Evolutionary conservation across 2,329 filamentous ascomycete species (phyloP).

Genomic region (Fusarium proliferatum): DNA sequence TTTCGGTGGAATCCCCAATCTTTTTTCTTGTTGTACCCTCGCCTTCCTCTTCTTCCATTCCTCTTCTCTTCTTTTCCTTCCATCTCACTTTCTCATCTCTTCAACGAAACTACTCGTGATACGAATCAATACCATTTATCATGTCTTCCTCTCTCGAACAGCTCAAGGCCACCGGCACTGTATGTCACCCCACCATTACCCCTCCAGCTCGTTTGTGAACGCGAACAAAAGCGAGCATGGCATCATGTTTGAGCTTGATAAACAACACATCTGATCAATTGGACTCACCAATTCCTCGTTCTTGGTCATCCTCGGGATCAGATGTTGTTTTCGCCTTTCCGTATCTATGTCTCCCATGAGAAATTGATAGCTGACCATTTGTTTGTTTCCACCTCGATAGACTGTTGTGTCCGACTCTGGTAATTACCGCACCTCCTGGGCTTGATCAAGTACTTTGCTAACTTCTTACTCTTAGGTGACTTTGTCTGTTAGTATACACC

Average conservation of each 20-base stretch:
- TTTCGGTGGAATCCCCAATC: conserved; percentile 36
- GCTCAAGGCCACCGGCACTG: conserved; percentile 96
- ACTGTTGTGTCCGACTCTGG: conserved; percentile 98
- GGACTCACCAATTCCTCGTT: background rate
- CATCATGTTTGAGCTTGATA: conserved; percentile 5
- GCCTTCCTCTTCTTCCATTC: conserved; percentile 15
- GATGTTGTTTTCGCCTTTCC: background rate
- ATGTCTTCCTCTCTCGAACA: conserved; percentile 96
- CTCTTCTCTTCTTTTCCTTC: conserved; percentile 8
- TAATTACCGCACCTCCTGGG: conserved; percentile 59
- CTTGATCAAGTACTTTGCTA: conserved; percentile 43
- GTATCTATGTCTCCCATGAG: background rate
- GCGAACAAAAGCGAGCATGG: conserved; percentile 15
- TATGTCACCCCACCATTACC: conserved; percentile 65
- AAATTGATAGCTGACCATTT: conserved; percentile 40
- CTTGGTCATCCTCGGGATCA: background rate
- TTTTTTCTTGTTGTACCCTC: conserved; percentile 31
- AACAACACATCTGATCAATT: background rate
- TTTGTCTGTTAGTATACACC: conserved; percentile 74
- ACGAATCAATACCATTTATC: conserved; percentile 36
- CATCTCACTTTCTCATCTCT: conserved; percentile 25
- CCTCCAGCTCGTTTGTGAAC: conserved; percentile 45
- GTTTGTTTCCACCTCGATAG: conserved; percentile 57
- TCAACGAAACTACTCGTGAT: conserved; percentile 21
- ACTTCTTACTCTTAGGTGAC: conserved; percentile 66